Conservation (phyloP, 2,329 filamentous ascomycete genomes). For the Dactylellina haptotyla region DNA sequence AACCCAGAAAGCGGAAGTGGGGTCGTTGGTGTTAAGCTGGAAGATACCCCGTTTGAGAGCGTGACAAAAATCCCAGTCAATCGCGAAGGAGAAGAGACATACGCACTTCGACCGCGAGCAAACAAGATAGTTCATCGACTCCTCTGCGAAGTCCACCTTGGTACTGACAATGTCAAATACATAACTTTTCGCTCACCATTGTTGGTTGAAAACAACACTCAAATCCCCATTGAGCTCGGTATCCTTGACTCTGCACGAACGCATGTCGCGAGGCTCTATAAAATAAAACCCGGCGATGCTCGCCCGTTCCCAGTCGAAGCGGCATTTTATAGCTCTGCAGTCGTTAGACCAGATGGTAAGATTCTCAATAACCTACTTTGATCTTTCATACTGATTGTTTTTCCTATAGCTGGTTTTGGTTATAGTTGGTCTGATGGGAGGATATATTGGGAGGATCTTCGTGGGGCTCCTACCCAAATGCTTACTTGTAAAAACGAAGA, state of each 20-base stretch:
- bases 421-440: conserved; percentile 93
- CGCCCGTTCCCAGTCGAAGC: conserved; percentile 91
- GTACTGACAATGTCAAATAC: conserved; percentile 96
- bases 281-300: conserved; percentile 90
- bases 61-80: conserved; percentile 88
- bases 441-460: conserved; percentile 90
- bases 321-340: conserved; percentile 84
- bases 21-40: conserved; percentile 81
- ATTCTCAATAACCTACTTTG: neutral
- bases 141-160: conserved; percentile 88
- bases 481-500: conserved; percentile 85
- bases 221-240: conserved; percentile 93
- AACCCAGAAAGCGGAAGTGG: conserved; percentile 83
- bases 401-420: conserved; percentile 76
- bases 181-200: conserved; percentile 94
- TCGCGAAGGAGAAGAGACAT: conserved; percentile 92
- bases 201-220: conserved; percentile 92
- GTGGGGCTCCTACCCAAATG: conserved; percentile 84
- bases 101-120: conserved; percentile 86
- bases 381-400: conserved; percentile 33
- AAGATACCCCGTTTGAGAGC: conserved; percentile 92
- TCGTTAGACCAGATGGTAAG: conserved; percentile 81
- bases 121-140: conserved; percentile 87
- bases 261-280: conserved; percentile 95
- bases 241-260: conserved; percentile 88